A percentile compares a stretch with the other conserved stretches of the same genome.
phyloP scores from a whole-genome alignment of 805 yeast species.

The Kodamaea restingae region DNA sequence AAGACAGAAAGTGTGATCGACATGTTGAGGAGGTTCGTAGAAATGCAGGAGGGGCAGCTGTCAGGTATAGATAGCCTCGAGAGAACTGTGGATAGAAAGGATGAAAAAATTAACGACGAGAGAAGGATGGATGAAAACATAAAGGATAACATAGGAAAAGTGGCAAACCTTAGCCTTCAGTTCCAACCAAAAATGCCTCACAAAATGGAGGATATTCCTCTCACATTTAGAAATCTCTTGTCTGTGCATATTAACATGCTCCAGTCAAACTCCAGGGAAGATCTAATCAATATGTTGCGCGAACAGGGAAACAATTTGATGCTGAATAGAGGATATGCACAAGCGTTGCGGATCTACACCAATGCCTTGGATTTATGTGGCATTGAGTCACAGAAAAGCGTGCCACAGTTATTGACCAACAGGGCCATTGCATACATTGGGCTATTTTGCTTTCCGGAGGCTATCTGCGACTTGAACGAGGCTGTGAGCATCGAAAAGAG shows the following conservation, averaged over 20 bases:
- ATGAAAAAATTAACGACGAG: no score
- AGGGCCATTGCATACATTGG: conserved; percentile 42
- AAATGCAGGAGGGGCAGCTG: no score
- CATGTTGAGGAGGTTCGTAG: conserved; percentile 1
- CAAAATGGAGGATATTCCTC: not conserved
- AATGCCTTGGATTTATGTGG: conserved; percentile 28
- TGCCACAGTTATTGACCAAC: conserved; percentile 35
- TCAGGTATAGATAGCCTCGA: no score
- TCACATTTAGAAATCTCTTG: conserved; percentile 3
- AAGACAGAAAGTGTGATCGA: conserved; percentile 7
- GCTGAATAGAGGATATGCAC: conserved; percentile 34
- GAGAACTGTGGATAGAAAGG: no score
- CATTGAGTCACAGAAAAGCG: conserved; percentile 6
- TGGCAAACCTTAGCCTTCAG: no score
- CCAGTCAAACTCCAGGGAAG: not conserved
- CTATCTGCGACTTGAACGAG: conserved; percentile 31
- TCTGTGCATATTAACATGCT: conserved; percentile 4
- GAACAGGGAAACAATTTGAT: conserved; percentile 40
- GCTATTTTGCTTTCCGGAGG: conserved; percentile 37
- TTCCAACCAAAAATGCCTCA: not conserved
- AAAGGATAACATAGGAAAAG: no score
- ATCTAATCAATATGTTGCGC: conserved; percentile 19
- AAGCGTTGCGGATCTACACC: conserved; percentile 37
- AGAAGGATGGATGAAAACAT: no score
- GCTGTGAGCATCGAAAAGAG: conserved; percentile 30